Base-by-base conservation (phyloP, 495 filamentous ascomycete species). In the Echria macrotheca region DNA sequence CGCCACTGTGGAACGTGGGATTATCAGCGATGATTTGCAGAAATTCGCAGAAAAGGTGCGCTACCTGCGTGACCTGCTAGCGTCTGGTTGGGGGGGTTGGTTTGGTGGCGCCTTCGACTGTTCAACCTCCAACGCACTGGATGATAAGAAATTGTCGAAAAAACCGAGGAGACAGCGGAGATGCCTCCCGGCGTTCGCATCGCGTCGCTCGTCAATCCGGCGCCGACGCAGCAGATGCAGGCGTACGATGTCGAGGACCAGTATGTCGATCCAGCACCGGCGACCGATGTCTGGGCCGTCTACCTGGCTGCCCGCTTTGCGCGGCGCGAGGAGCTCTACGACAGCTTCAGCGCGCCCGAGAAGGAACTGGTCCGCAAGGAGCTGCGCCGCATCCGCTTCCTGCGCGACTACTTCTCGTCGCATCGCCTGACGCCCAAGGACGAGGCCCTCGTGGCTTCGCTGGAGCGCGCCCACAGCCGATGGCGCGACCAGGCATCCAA, bases 301-400 rank as follows among this genome's bases (percentile, higher is more conserved):
- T 63, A 54, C 17, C 49, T 63, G 12, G 44, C 53, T 4, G 48
- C 59, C 2, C 32, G 56, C 8, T 59, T 55, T 32, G 53, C 59
- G 24, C 52, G 31, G 15, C 33, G 59, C 12, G 47, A 44, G 38
- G 44, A 52, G 8, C 46, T 59, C 14, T 63, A 63, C 25, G 45
- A 48, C 3, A 29, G 50, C 35, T 50, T 63, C 12, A 21, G 47
- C 0, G 18, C 40, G 10, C 54, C 55, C 5, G 59, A 63, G n/a
- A 47, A 57, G 42, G 54, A 57, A 24, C 49, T 57, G 1, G 42
- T 63, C 22, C 44, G 50, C 2, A 63, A 63, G 25, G 56, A 63
- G 33, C 42, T 63, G 8, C 53, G 59, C 8, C 53, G 59, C n/a
- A 55, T 63, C 31, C 33, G 51, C 32, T 57, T 52, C 21, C 36